Conservation (phyloP, 768 basidiomycete genomes). For the Boletus pseudo-olivaceus region DNA sequence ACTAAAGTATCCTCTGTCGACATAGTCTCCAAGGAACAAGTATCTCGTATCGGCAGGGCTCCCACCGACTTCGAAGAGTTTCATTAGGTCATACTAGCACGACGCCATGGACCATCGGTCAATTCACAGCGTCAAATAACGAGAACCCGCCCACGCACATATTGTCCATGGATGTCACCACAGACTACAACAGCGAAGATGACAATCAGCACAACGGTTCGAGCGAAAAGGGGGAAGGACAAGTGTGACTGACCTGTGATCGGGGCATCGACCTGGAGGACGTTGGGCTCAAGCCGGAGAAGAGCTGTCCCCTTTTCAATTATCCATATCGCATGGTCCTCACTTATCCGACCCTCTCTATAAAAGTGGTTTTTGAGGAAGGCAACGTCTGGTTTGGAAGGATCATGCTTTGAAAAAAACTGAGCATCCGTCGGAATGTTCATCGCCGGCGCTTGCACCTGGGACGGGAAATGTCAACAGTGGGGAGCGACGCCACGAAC, state of each 20-base stretch:
- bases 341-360: slow-evolving; percentile 88
- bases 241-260: slow-evolving; percentile 69
- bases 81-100: slow-evolving; percentile 86
- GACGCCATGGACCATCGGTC: slow-evolving; percentile 8
- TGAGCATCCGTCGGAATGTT: slow-evolving; percentile 86
- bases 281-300: slow-evolving; percentile 80
- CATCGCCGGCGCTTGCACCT: slow-evolving; percentile 99
- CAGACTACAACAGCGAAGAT: slow-evolving; percentile 58
- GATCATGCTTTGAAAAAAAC: slow-evolving; percentile 85
- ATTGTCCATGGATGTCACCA: slow-evolving; percentile 99
- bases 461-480: slow-evolving; percentile 4
- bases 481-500: neutral
- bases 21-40: slow-evolving; percentile 90
- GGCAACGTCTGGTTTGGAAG: slow-evolving; percentile 88
- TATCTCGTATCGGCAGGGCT: slow-evolving; percentile 93
- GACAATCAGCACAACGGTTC: neutral
- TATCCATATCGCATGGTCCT: slow-evolving; percentile 95
- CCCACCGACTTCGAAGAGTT: slow-evolving; percentile 90
- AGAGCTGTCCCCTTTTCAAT: slow-evolving; percentile 83
- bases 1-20: slow-evolving; percentile 91
- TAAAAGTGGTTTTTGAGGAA: slow-evolving; percentile 99
- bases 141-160: slow-evolving; percentile 53
- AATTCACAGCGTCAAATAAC: slow-evolving; percentile 11
- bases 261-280: slow-evolving; percentile 93
- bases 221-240: neutral